Base-by-base conservation (phyloP, 148 eudicot genomes). In the Diospyros lotus region DNA sequence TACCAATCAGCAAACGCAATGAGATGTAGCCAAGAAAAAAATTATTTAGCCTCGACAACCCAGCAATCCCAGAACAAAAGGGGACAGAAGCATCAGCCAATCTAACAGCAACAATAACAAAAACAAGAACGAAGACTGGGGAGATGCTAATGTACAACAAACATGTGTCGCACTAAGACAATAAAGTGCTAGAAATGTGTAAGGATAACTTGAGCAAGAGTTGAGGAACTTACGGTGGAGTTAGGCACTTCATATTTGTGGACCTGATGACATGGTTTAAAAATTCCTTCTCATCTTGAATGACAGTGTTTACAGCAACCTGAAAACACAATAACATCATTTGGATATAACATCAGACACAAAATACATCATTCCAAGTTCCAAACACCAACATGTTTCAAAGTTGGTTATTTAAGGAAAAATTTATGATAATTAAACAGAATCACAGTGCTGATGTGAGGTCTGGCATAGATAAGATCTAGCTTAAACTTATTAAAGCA, bases 201-300 rank as follows among this genome's bases (percentile, higher is more conserved):
- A 11, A 64, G n/a, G n/a, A 41, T 51, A 50, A 63, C 41, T 63
- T 15, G 14, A 55, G 62, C 2, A 45, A 14, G 17, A 65, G 9
- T 71, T 71, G 62, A 75, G 55, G 59, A 38, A 73, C 94, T 89
- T 86, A 92, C 93, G 56, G 84, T 68, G 95, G 89, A 81, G 94
- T 91, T 44, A 90, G 88, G 78, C 98, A 91, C 80, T 84, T 92
- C 98, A 93, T 91, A 77, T 93, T 90, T 62, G 98, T 94, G 5
- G 97, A 91, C 79, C 87, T 91, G 78, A 93, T 91, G 51, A 93
- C 88, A 76, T 91, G 98, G 80, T 88, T 87, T 44, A 93, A 79
- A 71, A 93, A 93, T 77, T 87, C 94, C 83, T 89, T 93, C 84
- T 91, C 98, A 39, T 73, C 81, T 83, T 90, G 89, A 84, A 92